Evolutionary conservation across 441 rosid genomes (phyloP).

Genomic region (Populus hybrid): DNA sequence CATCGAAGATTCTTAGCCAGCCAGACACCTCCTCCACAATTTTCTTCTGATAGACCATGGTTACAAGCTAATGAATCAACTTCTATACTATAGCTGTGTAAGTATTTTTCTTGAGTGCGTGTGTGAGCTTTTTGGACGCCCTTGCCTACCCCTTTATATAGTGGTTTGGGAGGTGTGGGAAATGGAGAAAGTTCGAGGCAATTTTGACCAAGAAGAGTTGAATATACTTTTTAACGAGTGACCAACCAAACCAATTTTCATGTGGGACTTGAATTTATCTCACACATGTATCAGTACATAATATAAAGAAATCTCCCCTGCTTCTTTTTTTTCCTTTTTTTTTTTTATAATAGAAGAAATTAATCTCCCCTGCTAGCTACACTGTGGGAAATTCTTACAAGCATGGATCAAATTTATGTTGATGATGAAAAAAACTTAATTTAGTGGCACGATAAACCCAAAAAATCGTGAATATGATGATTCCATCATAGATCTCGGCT

Average conservation of each 20-base stretch:
- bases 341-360: too few species aligned
- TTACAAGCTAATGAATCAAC: background rate
- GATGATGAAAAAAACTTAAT: too few species aligned
- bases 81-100: background rate
- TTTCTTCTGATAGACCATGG: constrained; percentile 26
- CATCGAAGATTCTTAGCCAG: constrained; percentile 51
- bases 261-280: background rate
- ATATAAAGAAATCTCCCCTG: background rate
- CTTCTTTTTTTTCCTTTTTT: too few species aligned
- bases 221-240: too few species aligned
- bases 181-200: background rate
- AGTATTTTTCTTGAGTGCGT: background rate
- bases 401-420: too few species aligned
- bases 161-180: background rate
- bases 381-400: too few species aligned
- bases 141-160: background rate
- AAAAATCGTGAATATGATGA: too few species aligned
- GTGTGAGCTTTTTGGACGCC: background rate
- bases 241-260: too few species aligned
- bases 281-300: background rate
- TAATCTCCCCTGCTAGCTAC: too few species aligned
- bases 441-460: too few species aligned
- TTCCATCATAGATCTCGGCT: too few species aligned
- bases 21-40: constrained; percentile 54
- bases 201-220: background rate